These are phyloP conservation scores for Ophiostoma triangulosporum DNA, from an alignment of 2,329 filamentous ascomycete genomes.

Conservation along the genomic window DNA sequence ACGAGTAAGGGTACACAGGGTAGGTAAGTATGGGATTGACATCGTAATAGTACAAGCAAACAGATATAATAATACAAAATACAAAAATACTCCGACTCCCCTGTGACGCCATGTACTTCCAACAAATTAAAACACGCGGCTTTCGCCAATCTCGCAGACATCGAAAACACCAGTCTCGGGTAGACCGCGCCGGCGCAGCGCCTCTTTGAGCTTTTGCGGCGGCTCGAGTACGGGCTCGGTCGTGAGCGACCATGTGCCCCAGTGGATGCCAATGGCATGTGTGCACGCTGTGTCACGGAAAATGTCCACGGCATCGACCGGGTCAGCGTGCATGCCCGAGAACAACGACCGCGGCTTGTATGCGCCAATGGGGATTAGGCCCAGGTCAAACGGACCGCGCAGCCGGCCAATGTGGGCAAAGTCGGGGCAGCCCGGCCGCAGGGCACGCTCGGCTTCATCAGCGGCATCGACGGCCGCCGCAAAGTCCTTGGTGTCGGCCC, in stretches of 20 bases:
- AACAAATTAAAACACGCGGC: slow-evolving; percentile 47
- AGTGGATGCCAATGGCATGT: slow-evolving; percentile 75
- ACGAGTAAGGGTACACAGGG: slow-evolving; percentile 1
- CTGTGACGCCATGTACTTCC: too few species aligned
- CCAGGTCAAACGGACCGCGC: slow-evolving; percentile 78
- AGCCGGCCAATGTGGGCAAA: slow-evolving; percentile 72
- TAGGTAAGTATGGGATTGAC: background rate
- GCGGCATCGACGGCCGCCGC: slow-evolving; percentile 44
- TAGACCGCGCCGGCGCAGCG: slow-evolving; percentile 52
- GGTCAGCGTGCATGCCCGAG: slow-evolving; percentile 73
- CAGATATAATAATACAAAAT: background rate
- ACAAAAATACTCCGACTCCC: too few species aligned
- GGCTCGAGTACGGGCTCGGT: slow-evolving; percentile 78
- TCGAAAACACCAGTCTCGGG: slow-evolving; percentile 65
- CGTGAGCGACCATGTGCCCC: slow-evolving; percentile 82
- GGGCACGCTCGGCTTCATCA: slow-evolving; percentile 53
- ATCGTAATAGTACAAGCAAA: background rate
- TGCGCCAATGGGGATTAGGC: slow-evolving; percentile 84
- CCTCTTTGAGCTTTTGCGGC: slow-evolving; percentile 56
- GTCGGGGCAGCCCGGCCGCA: slow-evolving; percentile 63
- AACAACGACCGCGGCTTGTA: slow-evolving; percentile 64
- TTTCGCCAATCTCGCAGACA: slow-evolving; percentile 74
- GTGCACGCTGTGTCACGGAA: slow-evolving; percentile 72
- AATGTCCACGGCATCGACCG: slow-evolving; percentile 78
- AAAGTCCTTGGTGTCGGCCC: slow-evolving; percentile 34